Conservation (phyloP, 2,329 filamentous ascomycete species). For the Ophiocordyceps camponoti-saundersi region DNA sequence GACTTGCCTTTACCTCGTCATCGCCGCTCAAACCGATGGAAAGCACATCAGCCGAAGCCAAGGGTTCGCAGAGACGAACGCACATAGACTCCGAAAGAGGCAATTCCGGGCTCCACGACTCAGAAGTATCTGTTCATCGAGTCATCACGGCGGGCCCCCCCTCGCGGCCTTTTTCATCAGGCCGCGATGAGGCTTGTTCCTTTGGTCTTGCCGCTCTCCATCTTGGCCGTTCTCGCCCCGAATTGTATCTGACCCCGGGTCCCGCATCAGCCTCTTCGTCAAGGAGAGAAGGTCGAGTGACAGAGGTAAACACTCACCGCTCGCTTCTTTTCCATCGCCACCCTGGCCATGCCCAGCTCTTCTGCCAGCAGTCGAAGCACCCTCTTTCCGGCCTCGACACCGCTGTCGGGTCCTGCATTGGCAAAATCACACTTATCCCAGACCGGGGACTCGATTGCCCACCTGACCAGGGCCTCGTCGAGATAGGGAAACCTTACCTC, state of each 20-base stretch:
- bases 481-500: conserved; percentile 85
- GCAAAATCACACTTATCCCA: conserved; percentile 83
- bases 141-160: conserved; percentile 42
- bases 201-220: conserved; percentile 53
- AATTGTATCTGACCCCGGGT: conserved; percentile 51
- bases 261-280: background rate
- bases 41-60: conserved; percentile 6
- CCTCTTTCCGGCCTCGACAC: conserved; percentile 64
- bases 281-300: background rate
- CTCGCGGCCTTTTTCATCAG: conserved; percentile 10
- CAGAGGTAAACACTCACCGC: conserved; percentile 5
- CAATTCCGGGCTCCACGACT: conserved; percentile 23
- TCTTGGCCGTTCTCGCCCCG: conserved; percentile 67
- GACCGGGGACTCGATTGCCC: conserved; percentile 58
- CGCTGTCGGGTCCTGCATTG: conserved; percentile 16
- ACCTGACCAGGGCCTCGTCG: conserved; percentile 71
- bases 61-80: conserved; percentile 31
- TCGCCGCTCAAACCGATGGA: conserved; percentile 12
- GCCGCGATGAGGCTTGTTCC: conserved; percentile 43
- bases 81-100: conserved; percentile 16
- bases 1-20: conserved; percentile 50
- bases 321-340: conserved; percentile 71
- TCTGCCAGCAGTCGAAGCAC: conserved; percentile 62
- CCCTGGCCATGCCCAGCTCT: conserved; percentile 51
- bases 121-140: conserved; percentile 54